These are phyloP conservation scores for Gloeopeniophorella convolvens DNA, from an alignment of 768 basidiomycete species.

Conservation along the genomic window DNA sequence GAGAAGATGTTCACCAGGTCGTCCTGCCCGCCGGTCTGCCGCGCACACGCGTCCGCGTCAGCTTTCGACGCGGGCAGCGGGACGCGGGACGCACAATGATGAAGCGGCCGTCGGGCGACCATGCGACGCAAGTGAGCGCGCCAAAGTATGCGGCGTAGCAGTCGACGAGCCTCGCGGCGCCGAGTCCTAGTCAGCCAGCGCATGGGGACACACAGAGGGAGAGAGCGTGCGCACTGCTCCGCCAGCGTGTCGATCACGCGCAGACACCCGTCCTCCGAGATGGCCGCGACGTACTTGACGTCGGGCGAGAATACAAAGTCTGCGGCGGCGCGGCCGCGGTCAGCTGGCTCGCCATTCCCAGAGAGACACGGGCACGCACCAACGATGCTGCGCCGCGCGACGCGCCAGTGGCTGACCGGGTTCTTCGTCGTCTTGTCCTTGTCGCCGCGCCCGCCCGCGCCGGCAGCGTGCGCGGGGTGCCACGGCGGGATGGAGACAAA, in stretches of 20 bases:
- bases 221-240: conserved; percentile 63
- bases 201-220: not conserved
- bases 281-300: conserved; percentile 81
- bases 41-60: no score
- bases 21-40: conserved; percentile 97
- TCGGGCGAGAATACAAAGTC: conserved; percentile 95
- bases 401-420: conserved; percentile 86
- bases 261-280: conserved; percentile 88
- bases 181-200: conserved; percentile 2
- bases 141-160: conserved; percentile 96
- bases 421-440: conserved; percentile 75
- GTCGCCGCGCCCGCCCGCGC: conserved; percentile 32
- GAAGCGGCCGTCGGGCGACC: conserved; percentile 95
- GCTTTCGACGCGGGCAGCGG: no score
- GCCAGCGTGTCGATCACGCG: conserved; percentile 84
- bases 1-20: conserved; percentile 93
- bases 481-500: conserved; percentile 82
- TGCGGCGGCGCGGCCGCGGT: conserved; percentile 31
- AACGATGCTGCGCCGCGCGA: conserved; percentile 64
- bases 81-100: conserved; percentile 52
- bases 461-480: conserved; percentile 58
- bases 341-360: no score
- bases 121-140: conserved; percentile 79
- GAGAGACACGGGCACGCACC: conserved; percentile 53
- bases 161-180: conserved; percentile 66